A percentile compares a stretch with the other conserved stretches of the same genome.
Evolutionary conservation across 768 basidiomycete genomes (phyloP).

Genomic region (Albatrellus ellisii): DNA sequence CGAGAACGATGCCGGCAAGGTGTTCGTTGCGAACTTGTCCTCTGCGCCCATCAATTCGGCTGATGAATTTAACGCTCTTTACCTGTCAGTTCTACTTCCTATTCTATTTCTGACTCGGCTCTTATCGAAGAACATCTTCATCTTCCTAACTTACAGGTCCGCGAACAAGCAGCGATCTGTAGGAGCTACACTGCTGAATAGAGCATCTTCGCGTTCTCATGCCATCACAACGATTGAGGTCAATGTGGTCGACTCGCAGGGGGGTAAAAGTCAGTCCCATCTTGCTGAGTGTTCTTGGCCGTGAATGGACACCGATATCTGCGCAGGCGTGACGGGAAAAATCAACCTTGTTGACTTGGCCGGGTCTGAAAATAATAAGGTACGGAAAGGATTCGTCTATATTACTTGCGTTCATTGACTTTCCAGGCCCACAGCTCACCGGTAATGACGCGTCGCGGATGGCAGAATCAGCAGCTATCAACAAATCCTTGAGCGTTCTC

Average conservation of each 20-base stretch:
- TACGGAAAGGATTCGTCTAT: constrained; percentile 15
- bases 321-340: constrained; percentile 52
- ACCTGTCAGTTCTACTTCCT: constrained; percentile 24
- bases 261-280: constrained; percentile 36
- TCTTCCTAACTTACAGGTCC: constrained; percentile 31
- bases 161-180: constrained; percentile 73
- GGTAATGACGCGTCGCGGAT: constrained; percentile 82
- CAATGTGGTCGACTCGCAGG: constrained; percentile 37
- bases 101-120: neutral
- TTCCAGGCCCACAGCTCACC: constrained; percentile 34
- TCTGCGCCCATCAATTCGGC: constrained; percentile 24
- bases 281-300: neutral
- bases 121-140: no score
- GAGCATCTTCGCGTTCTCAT: constrained; percentile 78
- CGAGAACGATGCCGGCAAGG: constrained; percentile 37
- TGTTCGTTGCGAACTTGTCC: constrained; percentile 40
- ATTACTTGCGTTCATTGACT: neutral
- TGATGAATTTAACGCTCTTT: constrained; percentile 35
- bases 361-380: constrained; percentile 87
- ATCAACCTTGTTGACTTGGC: constrained; percentile 84
- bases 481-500: constrained; percentile 76
- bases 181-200: constrained; percentile 78
- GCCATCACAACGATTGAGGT: constrained; percentile 71
- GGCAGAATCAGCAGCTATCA: constrained; percentile 83
- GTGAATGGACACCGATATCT: neutral